Base-by-base conservation (phyloP, 2,329 filamentous ascomycete genomes). In the Neonectria magnoliae region DNA sequence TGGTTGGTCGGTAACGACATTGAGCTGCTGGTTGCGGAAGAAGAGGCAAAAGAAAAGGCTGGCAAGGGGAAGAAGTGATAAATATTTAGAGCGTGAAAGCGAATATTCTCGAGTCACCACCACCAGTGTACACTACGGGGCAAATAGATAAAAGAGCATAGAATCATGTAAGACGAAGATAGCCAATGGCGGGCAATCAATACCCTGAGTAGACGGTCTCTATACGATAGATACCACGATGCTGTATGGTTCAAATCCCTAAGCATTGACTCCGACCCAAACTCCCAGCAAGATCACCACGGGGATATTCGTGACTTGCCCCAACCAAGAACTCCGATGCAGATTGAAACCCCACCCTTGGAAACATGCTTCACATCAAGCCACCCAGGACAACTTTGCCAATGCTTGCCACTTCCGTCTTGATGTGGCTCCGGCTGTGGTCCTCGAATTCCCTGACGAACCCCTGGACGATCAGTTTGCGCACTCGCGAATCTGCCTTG, bases 361-460 rank as follows among this genome's bases (percentile, higher is more conserved):
- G 56, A 63, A 31, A 50, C 20, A 57, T 36, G 27, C 11, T 16
- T 79, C 76, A 88, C 87, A 98, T 90, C 70, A 98, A 81, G 1
- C 95, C 96, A 3, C 94, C 93, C 1, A 98, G 80, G 2, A 98
- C 94, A 31, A 98, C 91, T 78, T 93, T 96, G 54, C 93, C 93
- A 42, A 99, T 88, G 36, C 92, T 94, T 1, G 90, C 90, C 52
- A 98, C 85, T 81, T 99, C 96, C 13, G 87, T 87, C 80, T 91
- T 95, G 31, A 93, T 88, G 10, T 91, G 90, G 48, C 83, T 84
- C 50, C 95, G 84, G 77, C 92, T 96, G 20, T 89, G 88, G 62
- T 98, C 95, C 78, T 98, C 96, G 77, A 98, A 98, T 76, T 99
- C 96, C 71, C 94, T 90, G 52, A 98, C 91, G 1, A 97, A 88